Conservation (phyloP, 768 basidiomycete genomes). For the Gelatoporia subvermispora region DNA sequence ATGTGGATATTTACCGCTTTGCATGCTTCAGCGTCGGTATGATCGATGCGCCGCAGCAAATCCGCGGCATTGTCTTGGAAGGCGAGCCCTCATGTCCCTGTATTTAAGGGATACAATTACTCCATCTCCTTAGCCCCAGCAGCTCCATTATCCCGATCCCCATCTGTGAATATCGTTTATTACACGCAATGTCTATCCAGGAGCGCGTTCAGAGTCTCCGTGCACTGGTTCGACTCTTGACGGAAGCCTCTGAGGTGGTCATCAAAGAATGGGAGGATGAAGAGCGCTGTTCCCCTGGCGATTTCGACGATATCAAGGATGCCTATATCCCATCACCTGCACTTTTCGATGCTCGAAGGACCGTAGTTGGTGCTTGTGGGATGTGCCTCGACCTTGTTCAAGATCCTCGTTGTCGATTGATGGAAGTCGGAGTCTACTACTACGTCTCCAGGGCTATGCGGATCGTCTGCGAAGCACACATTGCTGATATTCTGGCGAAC, state of each 20-base stretch:
- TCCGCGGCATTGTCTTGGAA: too few relatives aligned
- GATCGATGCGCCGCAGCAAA: too few relatives aligned
- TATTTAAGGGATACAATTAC: too few relatives aligned
- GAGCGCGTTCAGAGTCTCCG: constrained; percentile 1
- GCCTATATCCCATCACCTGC: background rate
- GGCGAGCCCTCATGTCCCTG: too few relatives aligned
- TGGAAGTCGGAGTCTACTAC: constrained; percentile 1
- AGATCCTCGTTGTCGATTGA: constrained; percentile 4
- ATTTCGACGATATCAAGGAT: background rate
- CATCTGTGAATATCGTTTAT: background rate
- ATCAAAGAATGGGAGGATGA: constrained; percentile 5
- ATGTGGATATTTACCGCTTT: too few relatives aligned
- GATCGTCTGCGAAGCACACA: constrained; percentile 3
- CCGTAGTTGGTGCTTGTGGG: constrained; percentile 3
- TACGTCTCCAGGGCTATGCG: constrained; percentile 4
- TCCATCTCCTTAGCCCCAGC: too few relatives aligned
- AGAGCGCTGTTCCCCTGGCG: background rate
- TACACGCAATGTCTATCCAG: background rate
- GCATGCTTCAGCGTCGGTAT: too few relatives aligned
- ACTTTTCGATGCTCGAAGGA: background rate
- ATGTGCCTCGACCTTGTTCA: constrained; percentile 4
- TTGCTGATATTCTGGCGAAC: constrained; percentile 5
- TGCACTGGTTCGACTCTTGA: background rate
- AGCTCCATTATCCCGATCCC: too few relatives aligned
- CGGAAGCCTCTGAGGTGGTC: constrained; percentile 6